These are phyloP conservation scores for Yarrowia osloensis DNA, from an alignment of 805 yeast genomes.

Conservation along the genomic window DNA sequence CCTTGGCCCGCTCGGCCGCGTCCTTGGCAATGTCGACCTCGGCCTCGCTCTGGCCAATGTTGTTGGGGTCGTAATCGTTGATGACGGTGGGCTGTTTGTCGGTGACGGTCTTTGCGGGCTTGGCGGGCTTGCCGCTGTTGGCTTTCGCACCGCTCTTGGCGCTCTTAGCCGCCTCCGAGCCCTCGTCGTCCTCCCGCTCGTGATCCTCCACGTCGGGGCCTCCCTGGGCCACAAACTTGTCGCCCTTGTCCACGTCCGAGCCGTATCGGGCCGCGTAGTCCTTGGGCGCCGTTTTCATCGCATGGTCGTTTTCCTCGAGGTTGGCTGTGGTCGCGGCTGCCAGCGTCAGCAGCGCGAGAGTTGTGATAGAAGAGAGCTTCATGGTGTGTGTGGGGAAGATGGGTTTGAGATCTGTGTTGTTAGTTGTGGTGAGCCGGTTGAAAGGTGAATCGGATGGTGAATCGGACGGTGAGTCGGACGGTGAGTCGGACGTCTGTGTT, in stretches of 20 bases:
- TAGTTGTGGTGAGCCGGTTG: neutral
- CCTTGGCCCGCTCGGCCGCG: slow-evolving; percentile 31
- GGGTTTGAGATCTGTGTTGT: neutral
- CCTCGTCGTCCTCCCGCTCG: slow-evolving; percentile 26
- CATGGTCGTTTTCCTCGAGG: slow-evolving; percentile 38
- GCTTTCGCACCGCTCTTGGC: neutral
- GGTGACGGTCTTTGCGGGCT: slow-evolving; percentile 25
- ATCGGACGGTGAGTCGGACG: too few relatives aligned
- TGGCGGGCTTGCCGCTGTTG: neutral
- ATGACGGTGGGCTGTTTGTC: slow-evolving; percentile 41
- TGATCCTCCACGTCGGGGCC: slow-evolving; percentile 31
- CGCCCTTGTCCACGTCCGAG: slow-evolving; percentile 31
- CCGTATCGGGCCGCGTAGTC: slow-evolving; percentile 39
- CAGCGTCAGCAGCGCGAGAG: slow-evolving; percentile 30
- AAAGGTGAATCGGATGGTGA: too few relatives aligned
- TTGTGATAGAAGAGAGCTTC: neutral
- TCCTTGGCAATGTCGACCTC: slow-evolving; percentile 36
- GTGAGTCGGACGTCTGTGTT: too few relatives aligned
- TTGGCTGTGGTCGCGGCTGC: slow-evolving; percentile 38
- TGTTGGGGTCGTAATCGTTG: slow-evolving; percentile 44
- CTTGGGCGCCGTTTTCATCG: slow-evolving; percentile 43
- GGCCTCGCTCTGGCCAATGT: slow-evolving; percentile 32
- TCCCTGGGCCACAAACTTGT: slow-evolving; percentile 33
- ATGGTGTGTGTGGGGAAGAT: neutral
- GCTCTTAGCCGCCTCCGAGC: neutral